Base-by-base conservation (phyloP, 805 yeast species). In the Yarrowia deformans region DNA sequence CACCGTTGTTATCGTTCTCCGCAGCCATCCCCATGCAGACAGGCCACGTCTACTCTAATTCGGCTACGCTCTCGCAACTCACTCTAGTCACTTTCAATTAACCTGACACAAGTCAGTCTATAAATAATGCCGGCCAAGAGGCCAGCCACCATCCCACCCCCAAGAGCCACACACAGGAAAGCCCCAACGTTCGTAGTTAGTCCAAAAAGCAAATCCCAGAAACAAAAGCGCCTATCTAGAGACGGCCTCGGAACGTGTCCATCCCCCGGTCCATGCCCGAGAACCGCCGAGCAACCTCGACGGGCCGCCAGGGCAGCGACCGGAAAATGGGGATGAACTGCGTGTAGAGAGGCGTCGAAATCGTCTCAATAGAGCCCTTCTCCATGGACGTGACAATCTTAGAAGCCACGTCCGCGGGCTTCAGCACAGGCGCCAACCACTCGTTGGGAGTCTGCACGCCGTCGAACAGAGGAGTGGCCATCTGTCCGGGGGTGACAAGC, bases 401-500 rank as follows among this genome's bases (percentile, higher is more conserved):
- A 1, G 74, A 74, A 0, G 97, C 97, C 16, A 93, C 88, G 70
- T 82, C 82, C 9, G 74, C 75, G 0, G 95, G 93, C 18, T 89
- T 88, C 45, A 93, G 80, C 70, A 90, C 90, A 0, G 98, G 98
- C 0, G 98, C 98, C 8, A 93, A 76, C 5, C 89, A 72, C 3
- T 83, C 79, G 12, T 90, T 87, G 0, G 98, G 97, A 0, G 97
- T 89, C 39, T 78, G 71, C 7, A 94, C 90, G 1, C 88, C 87
- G 18, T 81, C 80, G 76, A 94, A 94, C 91, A 94, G 84, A 2
- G 76, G 74, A 0, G 98, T 92, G 61, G 83, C 84, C 71, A 94
- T 77, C 76, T 94, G 98, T 0, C 98, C 98, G 0, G 97, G 97
- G 72, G 95, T 88, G 0, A 94, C 83, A 43, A 94, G 80, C 69